These are phyloP conservation scores for Ramaria sp. DNA, from an alignment of 768 basidiomycete species.

Conservation along the genomic window DNA sequence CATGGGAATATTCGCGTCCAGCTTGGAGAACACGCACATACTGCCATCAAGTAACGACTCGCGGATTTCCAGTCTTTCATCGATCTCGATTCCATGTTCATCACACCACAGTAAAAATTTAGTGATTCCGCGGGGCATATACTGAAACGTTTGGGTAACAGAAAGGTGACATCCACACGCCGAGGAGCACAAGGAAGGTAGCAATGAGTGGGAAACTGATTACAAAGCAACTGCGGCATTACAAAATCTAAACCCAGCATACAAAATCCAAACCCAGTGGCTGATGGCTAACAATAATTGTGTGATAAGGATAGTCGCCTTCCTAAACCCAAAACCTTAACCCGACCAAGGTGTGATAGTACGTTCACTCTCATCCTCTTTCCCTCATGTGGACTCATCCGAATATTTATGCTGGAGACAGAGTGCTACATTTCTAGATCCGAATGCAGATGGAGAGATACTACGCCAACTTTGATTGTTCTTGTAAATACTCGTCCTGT, in stretches of 20 bases:
- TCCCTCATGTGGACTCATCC: too few relatives aligned
- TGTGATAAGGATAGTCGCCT: too few relatives aligned
- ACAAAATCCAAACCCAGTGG: too few relatives aligned
- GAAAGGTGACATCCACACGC: not conserved
- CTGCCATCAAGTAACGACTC: not conserved
- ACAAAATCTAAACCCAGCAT: too few relatives aligned
- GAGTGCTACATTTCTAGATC: not conserved
- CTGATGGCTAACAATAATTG: too few relatives aligned
- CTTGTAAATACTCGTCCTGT: not conserved
- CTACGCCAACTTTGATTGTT: conserved; percentile 9
- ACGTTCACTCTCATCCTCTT: too few relatives aligned
- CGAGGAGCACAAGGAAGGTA: too few relatives aligned
- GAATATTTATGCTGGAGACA: too few relatives aligned
- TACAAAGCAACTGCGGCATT: too few relatives aligned
- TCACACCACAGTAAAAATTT: conserved; percentile 15
- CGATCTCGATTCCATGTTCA: conserved; percentile 14
- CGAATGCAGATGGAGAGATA: conserved; percentile 10
- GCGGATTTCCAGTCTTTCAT: conserved; percentile 13
- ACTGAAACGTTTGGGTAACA: not conserved
- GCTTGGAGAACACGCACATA: conserved; percentile 2
- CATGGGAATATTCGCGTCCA: not conserved
- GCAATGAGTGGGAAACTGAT: too few relatives aligned
- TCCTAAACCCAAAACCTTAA: too few relatives aligned
- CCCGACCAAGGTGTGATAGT: too few relatives aligned
- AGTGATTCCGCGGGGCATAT: conserved; percentile 2